Percentiles rank a stretch among this genome's conserved stretches.
These are phyloP conservation scores for Spinellus fusiger DNA, from an alignment of 192 early-diverging fungal genomes.

Conservation along the genomic window DNA sequence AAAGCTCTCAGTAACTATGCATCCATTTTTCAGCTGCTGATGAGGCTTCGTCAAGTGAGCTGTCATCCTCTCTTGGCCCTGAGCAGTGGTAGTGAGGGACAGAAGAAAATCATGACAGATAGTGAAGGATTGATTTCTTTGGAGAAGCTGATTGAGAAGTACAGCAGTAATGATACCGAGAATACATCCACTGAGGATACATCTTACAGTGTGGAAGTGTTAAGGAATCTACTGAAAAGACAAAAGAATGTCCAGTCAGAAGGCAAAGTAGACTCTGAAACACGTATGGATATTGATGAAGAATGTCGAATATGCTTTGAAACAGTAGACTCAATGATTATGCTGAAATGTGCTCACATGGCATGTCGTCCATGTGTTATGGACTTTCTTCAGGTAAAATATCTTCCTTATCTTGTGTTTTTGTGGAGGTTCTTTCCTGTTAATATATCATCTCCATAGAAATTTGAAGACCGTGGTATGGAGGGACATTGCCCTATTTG, in stretches of 20 bases:
- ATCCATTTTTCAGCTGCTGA: constrained; percentile 56
- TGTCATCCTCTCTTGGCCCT: constrained; percentile 57
- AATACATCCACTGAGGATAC: background rate
- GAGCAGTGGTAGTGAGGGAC: constrained; percentile 10
- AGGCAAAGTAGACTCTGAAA: background rate
- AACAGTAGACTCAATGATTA: constrained; percentile 35
- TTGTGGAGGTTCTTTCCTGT: background rate
- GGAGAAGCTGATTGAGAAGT: constrained; percentile 38
- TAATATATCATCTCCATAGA: constrained; percentile 27
- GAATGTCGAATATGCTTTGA: constrained; percentile 58
- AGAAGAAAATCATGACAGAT: constrained; percentile 11
- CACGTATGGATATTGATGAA: background rate
- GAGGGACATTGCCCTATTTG: constrained; percentile 51
- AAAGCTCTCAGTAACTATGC: constrained; percentile 65
- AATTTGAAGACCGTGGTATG: constrained; percentile 36
- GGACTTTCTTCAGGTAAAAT: constrained; percentile 44
- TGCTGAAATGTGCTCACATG: constrained; percentile 54
- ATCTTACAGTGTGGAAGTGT: constrained; percentile 34
- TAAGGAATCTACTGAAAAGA: constrained; percentile 29
- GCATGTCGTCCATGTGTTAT: constrained; percentile 47
- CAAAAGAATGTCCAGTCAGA: constrained; percentile 4
- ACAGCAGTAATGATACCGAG: constrained; percentile 3
- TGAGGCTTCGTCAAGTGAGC: constrained; percentile 61
- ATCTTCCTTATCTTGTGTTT: background rate
- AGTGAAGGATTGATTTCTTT: constrained; percentile 34